These are phyloP conservation scores for Kazachstania taianensis DNA, from an alignment of 805 yeast species.

Conservation along the genomic window DNA sequence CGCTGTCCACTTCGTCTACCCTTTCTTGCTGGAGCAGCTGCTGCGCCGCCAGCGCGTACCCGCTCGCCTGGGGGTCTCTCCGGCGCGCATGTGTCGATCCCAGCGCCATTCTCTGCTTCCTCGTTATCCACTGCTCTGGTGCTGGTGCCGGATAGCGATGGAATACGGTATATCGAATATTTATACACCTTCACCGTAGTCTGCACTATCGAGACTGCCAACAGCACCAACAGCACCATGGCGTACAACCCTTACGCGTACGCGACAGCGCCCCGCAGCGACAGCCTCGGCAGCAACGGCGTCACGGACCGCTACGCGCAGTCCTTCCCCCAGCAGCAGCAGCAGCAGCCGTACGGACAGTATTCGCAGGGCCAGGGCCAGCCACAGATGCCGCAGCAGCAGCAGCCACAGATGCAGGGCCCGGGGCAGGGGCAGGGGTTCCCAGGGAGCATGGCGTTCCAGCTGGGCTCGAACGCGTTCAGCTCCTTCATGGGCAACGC, in stretches of 20 bases:
- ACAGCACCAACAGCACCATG: slow-evolving; percentile 16
- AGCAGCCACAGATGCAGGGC: slow-evolving; percentile 7
- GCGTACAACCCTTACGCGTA: slow-evolving; percentile 41
- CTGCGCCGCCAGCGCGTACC: slow-evolving; percentile 27
- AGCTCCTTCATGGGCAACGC: slow-evolving; percentile 36
- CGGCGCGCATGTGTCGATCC: slow-evolving; percentile 45
- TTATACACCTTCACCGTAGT: too few relatives aligned
- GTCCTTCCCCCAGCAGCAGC: slow-evolving; percentile 2
- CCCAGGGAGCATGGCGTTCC: slow-evolving; percentile 72
- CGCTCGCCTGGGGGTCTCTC: slow-evolving; percentile 21
- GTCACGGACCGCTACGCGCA: too few relatives aligned
- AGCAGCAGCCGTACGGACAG: slow-evolving; percentile 10
- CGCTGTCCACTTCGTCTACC: slow-evolving; percentile 59
- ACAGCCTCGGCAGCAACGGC: too few relatives aligned
- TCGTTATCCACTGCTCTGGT: neutral
- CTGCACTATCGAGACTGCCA: too few relatives aligned
- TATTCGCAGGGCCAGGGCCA: slow-evolving; percentile 31
- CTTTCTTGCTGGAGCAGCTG: slow-evolving; percentile 44
- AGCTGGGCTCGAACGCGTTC: slow-evolving; percentile 78
- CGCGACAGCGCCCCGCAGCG: slow-evolving; percentile 5
- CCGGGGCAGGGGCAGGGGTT: slow-evolving; percentile 10
- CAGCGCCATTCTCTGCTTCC: slow-evolving; percentile 13
- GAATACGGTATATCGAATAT: too few relatives aligned
- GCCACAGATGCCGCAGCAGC: slow-evolving; percentile 18
- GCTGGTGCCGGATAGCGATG: too few relatives aligned